Evolutionary conservation across 805 yeast genomes (phyloP).

Genomic region (Wickerhamiella lipophila): DNA sequence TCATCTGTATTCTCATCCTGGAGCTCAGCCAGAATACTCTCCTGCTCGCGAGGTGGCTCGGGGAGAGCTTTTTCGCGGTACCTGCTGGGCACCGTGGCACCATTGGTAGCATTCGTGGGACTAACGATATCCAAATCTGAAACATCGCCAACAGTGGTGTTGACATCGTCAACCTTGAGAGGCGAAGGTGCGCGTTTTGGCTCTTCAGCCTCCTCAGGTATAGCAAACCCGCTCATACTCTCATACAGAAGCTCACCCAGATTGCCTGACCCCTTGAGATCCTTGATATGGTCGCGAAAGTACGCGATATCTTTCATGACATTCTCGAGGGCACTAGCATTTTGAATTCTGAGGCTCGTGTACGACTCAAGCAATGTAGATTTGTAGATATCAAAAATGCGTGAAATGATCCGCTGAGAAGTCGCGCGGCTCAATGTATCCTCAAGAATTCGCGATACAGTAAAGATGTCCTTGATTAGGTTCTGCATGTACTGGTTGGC

Average conservation of each 20-base stretch:
- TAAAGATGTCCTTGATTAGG: conserved; percentile 52
- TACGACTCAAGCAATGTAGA: conserved; percentile 41
- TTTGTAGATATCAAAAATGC: conserved; percentile 42
- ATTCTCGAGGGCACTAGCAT: conserved; percentile 33
- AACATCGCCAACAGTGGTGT: conserved; percentile 15
- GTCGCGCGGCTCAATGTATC: conserved; percentile 33
- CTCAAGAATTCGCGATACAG: conserved; percentile 47
- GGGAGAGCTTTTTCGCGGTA: conserved; percentile 3
- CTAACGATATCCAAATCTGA: not conserved
- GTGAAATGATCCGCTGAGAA: conserved; percentile 24
- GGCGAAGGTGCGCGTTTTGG: conserved; percentile 27
- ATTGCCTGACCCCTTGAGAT: conserved; percentile 46
- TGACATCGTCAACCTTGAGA: conserved; percentile 21
- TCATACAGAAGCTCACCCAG: conserved; percentile 54
- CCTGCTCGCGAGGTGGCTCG: not conserved
- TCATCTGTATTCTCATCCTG: not conserved
- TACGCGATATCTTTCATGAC: conserved; percentile 49
- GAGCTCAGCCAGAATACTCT: not conserved
- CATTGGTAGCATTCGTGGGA: not conserved
- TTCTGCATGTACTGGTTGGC: conserved; percentile 54
- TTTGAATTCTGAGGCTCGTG: conserved; percentile 30
- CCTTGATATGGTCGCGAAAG: conserved; percentile 48
- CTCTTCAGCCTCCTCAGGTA: conserved; percentile 14
- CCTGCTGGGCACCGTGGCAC: not conserved
- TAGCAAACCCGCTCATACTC: conserved; percentile 37